Evolutionary conservation across 805 yeast genomes (phyloP).

Genomic region (Candida easanensis): DNA sequence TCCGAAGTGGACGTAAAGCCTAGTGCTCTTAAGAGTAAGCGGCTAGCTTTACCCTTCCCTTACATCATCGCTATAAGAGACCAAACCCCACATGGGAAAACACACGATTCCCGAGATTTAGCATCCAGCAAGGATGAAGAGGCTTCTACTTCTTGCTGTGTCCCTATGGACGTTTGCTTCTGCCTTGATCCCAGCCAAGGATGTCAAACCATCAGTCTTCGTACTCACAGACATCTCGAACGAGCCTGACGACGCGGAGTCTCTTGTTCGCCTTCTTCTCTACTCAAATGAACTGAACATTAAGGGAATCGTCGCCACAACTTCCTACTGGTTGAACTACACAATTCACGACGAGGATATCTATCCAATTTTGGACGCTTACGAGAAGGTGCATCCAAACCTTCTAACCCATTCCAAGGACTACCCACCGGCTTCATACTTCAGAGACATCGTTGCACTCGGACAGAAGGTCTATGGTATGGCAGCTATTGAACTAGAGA

Average conservation of each 20-base stretch:
- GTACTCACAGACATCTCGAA: conserved; percentile 32
- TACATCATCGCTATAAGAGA: no score
- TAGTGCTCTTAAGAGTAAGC: no score
- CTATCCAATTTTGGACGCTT: conserved; percentile 31
- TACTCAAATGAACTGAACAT: conserved; percentile 30
- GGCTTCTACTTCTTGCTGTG: background rate
- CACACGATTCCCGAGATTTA: no score
- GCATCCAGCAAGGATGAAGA: no score
- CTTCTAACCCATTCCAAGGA: conserved; percentile 26
- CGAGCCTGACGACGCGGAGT: conserved; percentile 33
- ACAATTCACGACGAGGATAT: conserved; percentile 31
- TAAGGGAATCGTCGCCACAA: conserved; percentile 33
- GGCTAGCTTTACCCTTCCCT: no score
- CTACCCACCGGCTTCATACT: conserved; percentile 28
- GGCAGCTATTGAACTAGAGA: conserved; percentile 17
- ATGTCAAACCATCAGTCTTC: conserved; percentile 28
- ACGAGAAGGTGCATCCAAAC: conserved; percentile 27
- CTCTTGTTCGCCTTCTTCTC: conserved; percentile 29
- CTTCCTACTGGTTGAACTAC: conserved; percentile 32
- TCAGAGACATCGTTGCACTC: conserved; percentile 25
- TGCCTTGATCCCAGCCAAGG: conserved; percentile 16
- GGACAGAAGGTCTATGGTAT: conserved; percentile 30
- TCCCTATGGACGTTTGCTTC: background rate
- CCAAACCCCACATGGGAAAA: no score
- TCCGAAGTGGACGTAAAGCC: no score